Conservation (phyloP, 2,329 filamentous ascomycete species). For the Coniochaeta hoffmannii region DNA sequence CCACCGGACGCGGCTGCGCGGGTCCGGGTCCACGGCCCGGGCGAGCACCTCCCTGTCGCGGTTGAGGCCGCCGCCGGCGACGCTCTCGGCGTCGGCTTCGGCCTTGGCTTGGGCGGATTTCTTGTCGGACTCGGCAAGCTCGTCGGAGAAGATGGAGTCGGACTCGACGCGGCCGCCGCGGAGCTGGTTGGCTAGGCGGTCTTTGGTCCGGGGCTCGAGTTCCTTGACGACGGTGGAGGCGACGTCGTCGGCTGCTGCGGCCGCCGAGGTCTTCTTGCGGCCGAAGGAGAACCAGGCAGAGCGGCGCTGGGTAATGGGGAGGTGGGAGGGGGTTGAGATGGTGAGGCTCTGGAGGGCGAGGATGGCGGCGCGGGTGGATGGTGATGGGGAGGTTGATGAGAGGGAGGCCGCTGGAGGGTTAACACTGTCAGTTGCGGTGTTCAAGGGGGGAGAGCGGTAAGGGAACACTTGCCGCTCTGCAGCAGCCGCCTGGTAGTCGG, state of each 20-base stretch:
- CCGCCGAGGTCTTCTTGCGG: conserved; percentile 16
- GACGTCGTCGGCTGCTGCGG: not conserved
- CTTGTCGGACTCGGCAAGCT: conserved; percentile 9
- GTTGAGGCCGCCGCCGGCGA: conserved; percentile 22
- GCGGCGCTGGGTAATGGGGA: conserved; percentile 22
- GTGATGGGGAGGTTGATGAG: conserved; percentile 4
- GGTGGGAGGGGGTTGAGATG: conserved; percentile 7
- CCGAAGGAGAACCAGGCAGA: conserved; percentile 24
- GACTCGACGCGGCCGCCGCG: conserved; percentile 27
- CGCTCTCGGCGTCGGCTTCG: conserved; percentile 29
- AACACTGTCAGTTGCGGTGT: not conserved
- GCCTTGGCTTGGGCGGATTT: not conserved
- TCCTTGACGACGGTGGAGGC: conserved; percentile 1
- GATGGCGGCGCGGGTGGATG: conserved; percentile 12
- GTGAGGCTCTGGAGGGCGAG: conserved; percentile 15
- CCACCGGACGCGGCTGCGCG: conserved; percentile 63
- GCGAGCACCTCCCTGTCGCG: conserved; percentile 46
- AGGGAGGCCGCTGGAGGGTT: conserved; percentile 5
- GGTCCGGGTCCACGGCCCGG: conserved; percentile 66
- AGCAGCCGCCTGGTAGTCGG: conserved; percentile 56
- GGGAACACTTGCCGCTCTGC: conserved; percentile 44
- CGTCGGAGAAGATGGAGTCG: conserved; percentile 44
- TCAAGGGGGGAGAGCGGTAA: conserved; percentile 1
- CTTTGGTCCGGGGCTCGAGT: not conserved
- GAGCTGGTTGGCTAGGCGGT: conserved; percentile 9